Base-by-base conservation (phyloP, 2,329 filamentous ascomycete genomes). In the Pestalotiopsis fici region DNA sequence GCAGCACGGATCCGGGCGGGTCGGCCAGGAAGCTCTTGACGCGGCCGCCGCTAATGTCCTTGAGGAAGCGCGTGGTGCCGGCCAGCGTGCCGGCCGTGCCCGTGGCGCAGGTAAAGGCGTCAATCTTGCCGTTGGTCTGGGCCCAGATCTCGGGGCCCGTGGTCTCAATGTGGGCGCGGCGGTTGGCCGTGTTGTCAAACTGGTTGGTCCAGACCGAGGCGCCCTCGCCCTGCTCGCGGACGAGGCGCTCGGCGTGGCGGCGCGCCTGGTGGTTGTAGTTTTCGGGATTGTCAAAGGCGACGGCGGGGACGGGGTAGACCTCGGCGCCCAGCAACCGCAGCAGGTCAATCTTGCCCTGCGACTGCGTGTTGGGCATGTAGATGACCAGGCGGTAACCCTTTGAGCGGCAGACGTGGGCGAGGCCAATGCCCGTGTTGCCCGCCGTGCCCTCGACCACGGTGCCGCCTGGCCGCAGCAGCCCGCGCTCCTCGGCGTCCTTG, bases 291-390 rank as follows among this genome's bases (percentile, higher is more conserved):
- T 98, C 95, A 76, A 97, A 98, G 3, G 96, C 91, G 18, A 98
- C 96, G 7, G 95, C 96, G 18, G 96, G 96, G 0, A 99, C 96
- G 21, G 96, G 95, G 82, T 97, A 93, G 39, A 99, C 96, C 81
- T 98, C 95, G 28, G 96, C 96, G 71, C 96, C 96, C 11, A 99
- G 88, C 43, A 98, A 85, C 9, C 95, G 88, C 71, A 99, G 85
- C 65, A 99, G 87, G 80, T 98, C 96, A 78, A 99, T 93, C 86
- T 99, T 99, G 78, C 95, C 96, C 83, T 97, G 95, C 23, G 95
- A 97, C 83, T 98, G 96, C 61, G 95, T 98, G 85, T 99, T 93
- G 75, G 96, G 96, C 96, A 99, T 98, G 89, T 98, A 99, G 78
- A 99, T 99, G 77, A 98, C 95, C 63, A 97, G 90, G 78, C 92